Base-by-base conservation (phyloP, 495 filamentous ascomycete genomes). In the Trichocladium antarcticum region DNA sequence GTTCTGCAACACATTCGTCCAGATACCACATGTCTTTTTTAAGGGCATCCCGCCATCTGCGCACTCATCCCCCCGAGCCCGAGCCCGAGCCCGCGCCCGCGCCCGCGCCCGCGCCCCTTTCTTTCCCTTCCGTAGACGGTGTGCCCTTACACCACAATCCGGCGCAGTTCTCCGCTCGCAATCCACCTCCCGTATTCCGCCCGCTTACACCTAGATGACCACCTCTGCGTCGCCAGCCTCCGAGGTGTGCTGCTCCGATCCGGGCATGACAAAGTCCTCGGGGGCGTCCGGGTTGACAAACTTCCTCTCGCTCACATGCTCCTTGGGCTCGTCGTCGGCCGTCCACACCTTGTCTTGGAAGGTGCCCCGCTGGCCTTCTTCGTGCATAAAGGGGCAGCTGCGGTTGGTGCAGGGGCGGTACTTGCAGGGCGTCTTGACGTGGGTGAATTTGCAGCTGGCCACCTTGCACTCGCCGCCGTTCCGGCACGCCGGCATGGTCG, bases 301-400 rank as follows among this genome's bases (percentile, higher is more conserved):
- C 57, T 93, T 95, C 54, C 90, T 74, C 62, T 97, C 89, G 63
- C 89, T 95, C 44, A 95, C 79, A 65, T 89, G 86, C 49, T 68
- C 68, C 64, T 69, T 72, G 22, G 58, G 42, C 15, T 73, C 78
- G 37, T 75, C 69, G 28, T 76, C 70, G 5, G 85, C 73, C 28
- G 79, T 85, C 92, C 92, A 98, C 17, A 94, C 88, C 65, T 92
- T 95, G 66, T 95, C 87, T 34, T 80, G 71, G 67, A 87, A 88
- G n/a, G 73, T 72, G 72, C 65, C 81, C 58, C 78, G 72, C 65
- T 97, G 93, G 21, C 93, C 93, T 49, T 95, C 92, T 17, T 78
- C 81, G 65, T 99, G 92, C 64, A 89, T 89, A 74, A 87, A 97
- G 19, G 81, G 72, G 61, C 92, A 99, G 45, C 63, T 74, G 12